Evolutionary conservation across 2,329 filamentous ascomycete species (phyloP).

Genomic region (Gaeumannomyces tritici): DNA sequence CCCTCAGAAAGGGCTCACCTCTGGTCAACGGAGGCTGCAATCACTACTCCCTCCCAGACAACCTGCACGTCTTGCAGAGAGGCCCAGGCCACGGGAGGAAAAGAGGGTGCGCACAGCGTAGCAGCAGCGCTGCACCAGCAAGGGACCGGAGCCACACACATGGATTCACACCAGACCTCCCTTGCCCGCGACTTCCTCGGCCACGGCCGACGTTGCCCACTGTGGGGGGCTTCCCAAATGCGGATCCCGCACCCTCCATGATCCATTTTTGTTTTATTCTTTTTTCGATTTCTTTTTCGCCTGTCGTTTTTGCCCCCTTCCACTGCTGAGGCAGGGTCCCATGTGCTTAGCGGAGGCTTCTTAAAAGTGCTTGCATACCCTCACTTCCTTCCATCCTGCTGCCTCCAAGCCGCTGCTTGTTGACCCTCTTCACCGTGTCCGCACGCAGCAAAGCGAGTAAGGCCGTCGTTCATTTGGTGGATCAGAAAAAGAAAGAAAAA

Average conservation of each 20-base stretch:
- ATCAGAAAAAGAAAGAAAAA: neutral
- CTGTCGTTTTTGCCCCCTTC: neutral
- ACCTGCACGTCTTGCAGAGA: neutral
- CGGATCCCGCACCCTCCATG: neutral
- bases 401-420: neutral
- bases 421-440: neutral
- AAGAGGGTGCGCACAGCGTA: neutral
- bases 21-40: neutral
- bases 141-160: neutral
- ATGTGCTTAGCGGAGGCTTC: neutral
- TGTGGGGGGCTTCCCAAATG: neutral
- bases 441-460: neutral
- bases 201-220: neutral
- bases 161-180: neutral
- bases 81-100: neutral
- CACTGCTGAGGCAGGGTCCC: conserved; percentile 2
- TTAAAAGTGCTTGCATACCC: conserved; percentile 1
- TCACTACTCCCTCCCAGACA: neutral
- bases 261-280: neutral
- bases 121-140: neutral
- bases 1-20: neutral
- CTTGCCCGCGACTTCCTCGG: neutral
- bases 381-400: neutral
- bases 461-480: neutral
- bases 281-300: neutral